phyloP scores from a whole-genome alignment of 805 yeast species.

The Hyphopichia homilentoma region DNA sequence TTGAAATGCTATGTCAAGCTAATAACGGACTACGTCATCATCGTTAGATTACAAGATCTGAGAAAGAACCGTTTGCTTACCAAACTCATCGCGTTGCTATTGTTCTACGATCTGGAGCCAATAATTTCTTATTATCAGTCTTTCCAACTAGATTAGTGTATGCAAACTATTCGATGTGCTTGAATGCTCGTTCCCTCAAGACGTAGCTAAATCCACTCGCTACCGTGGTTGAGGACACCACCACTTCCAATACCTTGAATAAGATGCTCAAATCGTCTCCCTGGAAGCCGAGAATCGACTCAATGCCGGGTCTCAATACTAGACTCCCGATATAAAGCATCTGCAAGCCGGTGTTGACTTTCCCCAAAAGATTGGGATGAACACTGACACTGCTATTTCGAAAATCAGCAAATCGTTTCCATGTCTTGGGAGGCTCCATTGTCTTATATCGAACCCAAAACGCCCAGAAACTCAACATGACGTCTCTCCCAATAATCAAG shows the following conservation, averaged over 20 bases:
- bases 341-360: conserved; percentile 86
- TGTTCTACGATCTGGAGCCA: no score
- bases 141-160: no score
- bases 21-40: no score
- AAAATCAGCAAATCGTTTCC: conserved; percentile 72
- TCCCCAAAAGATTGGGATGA: conserved; percentile 81
- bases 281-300: conserved; percentile 12
- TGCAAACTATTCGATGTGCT: conserved; percentile 40
- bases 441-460: conserved; percentile 68
- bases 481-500: conserved; percentile 81
- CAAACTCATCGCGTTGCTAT: no score
- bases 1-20: no score
- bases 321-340: conserved; percentile 75
- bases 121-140: no score
- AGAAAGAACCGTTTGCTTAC: no score
- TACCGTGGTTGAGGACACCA: conserved; percentile 57
- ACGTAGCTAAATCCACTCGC: conserved; percentile 77
- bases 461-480: conserved; percentile 67
- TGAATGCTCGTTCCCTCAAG: conserved; percentile 66
- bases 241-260: conserved; percentile 23
- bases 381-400: conserved; percentile 73
- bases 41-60: no score
- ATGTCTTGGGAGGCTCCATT: conserved; percentile 71
- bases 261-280: conserved; percentile 7
- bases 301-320: conserved; percentile 33